Evolutionary conservation across 257 asterid genomes (phyloP).

Genomic region (Euphrasia confusa): DNA sequence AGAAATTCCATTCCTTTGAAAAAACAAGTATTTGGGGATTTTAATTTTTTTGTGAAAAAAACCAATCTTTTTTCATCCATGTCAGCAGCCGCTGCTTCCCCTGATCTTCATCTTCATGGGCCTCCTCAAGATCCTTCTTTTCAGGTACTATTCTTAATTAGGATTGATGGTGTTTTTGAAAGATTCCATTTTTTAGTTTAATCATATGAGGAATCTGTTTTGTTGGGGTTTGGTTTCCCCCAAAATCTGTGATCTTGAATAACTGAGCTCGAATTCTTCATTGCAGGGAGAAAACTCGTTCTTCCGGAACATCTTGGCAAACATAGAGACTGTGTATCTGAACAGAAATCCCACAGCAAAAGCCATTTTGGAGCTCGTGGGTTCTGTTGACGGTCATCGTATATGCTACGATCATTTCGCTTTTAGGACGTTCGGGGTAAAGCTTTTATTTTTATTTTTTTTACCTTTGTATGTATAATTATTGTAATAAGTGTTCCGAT

Average conservation of each 20-base stretch:
- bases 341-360: slow-evolving; percentile 80
- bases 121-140: slow-evolving; percentile 31
- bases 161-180: no score
- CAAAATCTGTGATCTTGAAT: no score
- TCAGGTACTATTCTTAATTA: slow-evolving; percentile 31
- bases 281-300: slow-evolving; percentile 83
- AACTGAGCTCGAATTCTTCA: slow-evolving; percentile 1
- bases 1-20: slow-evolving; percentile 21
- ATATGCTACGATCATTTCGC: slow-evolving; percentile 92
- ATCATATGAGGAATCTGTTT: no score
- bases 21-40: slow-evolving; percentile 15
- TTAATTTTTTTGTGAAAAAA: slow-evolving; percentile 21
- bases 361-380: slow-evolving; percentile 70
- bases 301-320: slow-evolving; percentile 63
- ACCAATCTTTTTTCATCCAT: slow-evolving; percentile 32
- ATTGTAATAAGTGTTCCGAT: neutral
- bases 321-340: slow-evolving; percentile 71
- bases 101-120: slow-evolving; percentile 25
- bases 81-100: slow-evolving; percentile 32
- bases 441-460: neutral
- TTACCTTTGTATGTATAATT: neutral
- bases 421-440: slow-evolving; percentile 83
- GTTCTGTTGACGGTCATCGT: slow-evolving; percentile 52
- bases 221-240: no score
- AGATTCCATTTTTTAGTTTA: no score